A percentile compares a stretch with the other conserved stretches of the same genome.
phyloP scores from a whole-genome alignment of 176 grass and related monocot genomes.

The Carex scoparia region DNA sequence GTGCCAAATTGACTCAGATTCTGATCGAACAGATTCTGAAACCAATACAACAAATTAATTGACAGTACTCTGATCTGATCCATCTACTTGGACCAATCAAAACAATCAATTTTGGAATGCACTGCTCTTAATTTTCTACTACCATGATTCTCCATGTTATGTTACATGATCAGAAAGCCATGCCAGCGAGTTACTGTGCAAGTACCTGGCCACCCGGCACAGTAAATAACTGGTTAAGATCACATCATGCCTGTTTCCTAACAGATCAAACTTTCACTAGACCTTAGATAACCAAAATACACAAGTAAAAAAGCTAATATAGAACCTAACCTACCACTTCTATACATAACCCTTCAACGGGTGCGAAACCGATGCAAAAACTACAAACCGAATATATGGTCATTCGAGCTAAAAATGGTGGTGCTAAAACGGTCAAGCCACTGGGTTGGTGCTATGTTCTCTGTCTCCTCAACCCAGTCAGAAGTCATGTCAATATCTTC shows the following conservation, averaged over 20 bases:
- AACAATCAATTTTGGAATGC: neutral
- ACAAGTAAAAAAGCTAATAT: neutral
- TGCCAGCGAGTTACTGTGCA: neutral
- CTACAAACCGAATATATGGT: slow-evolving; percentile 72
- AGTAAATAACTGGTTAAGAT: neutral
- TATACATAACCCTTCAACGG: neutral
- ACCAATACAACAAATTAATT: too few relatives aligned
- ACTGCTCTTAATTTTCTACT: neutral
- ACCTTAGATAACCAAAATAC: neutral
- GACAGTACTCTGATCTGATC: neutral
- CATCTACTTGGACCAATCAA: neutral
- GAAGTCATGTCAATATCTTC: slow-evolving; percentile 81
- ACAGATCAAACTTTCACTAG: neutral
- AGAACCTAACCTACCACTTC: neutral
- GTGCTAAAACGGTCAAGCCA: slow-evolving; percentile 87
- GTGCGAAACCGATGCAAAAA: neutral
- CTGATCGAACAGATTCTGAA: too few relatives aligned
- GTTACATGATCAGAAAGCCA: neutral
- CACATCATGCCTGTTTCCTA: neutral
- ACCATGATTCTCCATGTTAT: neutral
- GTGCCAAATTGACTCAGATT: too few relatives aligned
- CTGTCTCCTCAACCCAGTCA: slow-evolving; percentile 82
- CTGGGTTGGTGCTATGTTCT: slow-evolving; percentile 52
- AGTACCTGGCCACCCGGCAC: neutral
- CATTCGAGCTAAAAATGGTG: slow-evolving; percentile 53